phyloP scores from a whole-genome alignment of 73 alveolate genomes.

The Blepharisma stoltei region DNA sequence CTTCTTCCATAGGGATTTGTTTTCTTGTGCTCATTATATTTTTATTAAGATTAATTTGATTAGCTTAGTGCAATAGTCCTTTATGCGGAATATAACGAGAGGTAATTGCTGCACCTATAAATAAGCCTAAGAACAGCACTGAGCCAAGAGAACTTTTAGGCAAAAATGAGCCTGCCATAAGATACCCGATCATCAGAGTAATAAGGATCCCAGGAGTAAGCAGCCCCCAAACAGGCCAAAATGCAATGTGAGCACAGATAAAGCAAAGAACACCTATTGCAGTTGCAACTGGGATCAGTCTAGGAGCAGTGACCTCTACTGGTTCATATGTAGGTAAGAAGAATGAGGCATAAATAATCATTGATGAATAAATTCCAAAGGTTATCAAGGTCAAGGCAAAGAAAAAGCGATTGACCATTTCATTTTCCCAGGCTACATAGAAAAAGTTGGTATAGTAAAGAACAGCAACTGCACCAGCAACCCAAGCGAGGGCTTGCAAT shows the following conservation, averaged over 20 bases:
- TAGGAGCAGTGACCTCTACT: conserved; percentile 15
- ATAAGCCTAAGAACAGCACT: background rate
- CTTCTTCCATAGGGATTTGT: no score
- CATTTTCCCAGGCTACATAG: conserved; percentile 9
- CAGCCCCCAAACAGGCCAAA: conserved; percentile 30
- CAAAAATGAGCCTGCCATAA: conserved; percentile 23
- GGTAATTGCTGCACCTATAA: background rate
- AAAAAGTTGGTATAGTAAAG: conserved; percentile 18
- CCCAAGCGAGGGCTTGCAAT: conserved; percentile 11
- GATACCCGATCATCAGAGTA: conserved; percentile 18
- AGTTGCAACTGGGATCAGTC: conserved; percentile 9
- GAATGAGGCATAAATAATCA: conserved; percentile 26
- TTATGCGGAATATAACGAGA: background rate
- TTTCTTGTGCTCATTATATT: no score
- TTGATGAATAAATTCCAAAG: conserved; percentile 18
- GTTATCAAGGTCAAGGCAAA: conserved; percentile 10
- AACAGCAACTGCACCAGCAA: background rate
- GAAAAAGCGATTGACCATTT: conserved; percentile 6
- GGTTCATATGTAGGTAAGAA: background rate
- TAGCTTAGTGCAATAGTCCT: conserved; percentile 6
- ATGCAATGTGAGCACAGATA: background rate
- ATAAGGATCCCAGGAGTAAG: background rate
- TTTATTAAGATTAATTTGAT: no score
- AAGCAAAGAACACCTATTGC: conserved; percentile 9
- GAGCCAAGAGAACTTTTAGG: conserved; percentile 12